phyloP scores from a whole-genome alignment of 257 asterid species.

The Solanum clarkiae region DNA sequence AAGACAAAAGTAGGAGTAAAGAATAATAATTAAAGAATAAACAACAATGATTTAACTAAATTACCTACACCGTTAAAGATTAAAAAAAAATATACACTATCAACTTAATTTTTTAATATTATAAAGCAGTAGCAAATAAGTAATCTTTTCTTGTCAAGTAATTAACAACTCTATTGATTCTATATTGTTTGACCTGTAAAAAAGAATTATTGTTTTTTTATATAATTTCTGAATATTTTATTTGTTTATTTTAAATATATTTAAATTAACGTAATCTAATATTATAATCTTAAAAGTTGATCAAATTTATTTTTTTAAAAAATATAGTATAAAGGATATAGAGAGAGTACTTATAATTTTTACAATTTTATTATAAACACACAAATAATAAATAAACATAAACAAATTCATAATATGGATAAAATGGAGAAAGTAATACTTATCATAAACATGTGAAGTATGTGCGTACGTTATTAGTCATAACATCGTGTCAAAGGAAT shows the following conservation, averaged over 20 bases:
- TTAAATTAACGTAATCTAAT: no score
- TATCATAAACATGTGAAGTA: no score
- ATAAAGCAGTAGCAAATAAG: neutral
- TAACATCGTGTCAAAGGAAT: no score
- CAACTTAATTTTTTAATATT: neutral
- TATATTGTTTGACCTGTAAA: neutral
- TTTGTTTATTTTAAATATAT: no score
- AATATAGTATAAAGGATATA: no score
- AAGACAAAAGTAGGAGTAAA: neutral
- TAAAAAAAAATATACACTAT: neutral
- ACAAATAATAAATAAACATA: neutral
- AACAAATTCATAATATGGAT: no score
- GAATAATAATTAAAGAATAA: neutral
- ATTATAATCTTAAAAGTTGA: no score
- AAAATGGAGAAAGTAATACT: no score
- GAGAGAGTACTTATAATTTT: neutral
- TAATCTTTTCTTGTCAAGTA: neutral
- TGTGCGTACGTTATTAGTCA: no score
- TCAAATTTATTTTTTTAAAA: no score
- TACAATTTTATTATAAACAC: neutral
- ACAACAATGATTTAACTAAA: neutral
- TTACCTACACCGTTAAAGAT: neutral
- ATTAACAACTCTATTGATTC: neutral
- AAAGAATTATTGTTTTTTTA: neutral
- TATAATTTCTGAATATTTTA: neutral